Base-by-base conservation (phyloP, 2,329 filamentous ascomycete species). In the Sarocladium strictum region DNA sequence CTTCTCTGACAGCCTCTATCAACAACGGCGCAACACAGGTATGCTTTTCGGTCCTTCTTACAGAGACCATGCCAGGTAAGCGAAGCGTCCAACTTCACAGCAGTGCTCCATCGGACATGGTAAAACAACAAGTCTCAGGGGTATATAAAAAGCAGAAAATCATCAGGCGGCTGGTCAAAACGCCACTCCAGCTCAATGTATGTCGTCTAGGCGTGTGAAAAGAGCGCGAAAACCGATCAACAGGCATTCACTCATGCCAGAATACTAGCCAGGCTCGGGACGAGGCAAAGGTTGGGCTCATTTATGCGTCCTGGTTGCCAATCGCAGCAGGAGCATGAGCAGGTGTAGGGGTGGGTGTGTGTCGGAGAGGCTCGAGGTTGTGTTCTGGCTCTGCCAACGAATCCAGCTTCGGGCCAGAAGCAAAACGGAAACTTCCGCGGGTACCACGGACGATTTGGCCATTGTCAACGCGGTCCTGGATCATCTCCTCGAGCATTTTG, bases 401-500 rank as follows among this genome's bases (percentile, higher is more conserved):
- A 37, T 70, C 71, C 33, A 65, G 59, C 64, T 76, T 78, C 40
- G 71, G 68, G 43, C 76, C 76, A 40, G 65, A 70, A 4, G 77
- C 75, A 33, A 87, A 66, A 50, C 84, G 80, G 52, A 90, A 79
- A 63, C 85, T 90, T 38, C 86, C 87, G 57, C 85, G 77, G 53
- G 73, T 73, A 53, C 85, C 79, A 63, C 87, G 83, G 27, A 89
- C 76, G 21, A 90, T 72, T 54, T 89, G 83, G 21, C 88, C 89
- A 53, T 78, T 84, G 62, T 94, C 89, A 53, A 95, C 87, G 56
- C 88, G 84, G 65, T 93, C 89, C 65, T 92, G 88, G 57, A 97
- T 94, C 93, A 97, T 97, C 71, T 96, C 90, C 64, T 97, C 93
- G 24, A 97, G 80, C 74, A 97, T 91, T 63, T 85, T 84, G 61